These are phyloP conservation scores for Zymoseptoria ardabiliae DNA, from an alignment of 2,329 filamentous ascomycete genomes.

Conservation along the genomic window DNA sequence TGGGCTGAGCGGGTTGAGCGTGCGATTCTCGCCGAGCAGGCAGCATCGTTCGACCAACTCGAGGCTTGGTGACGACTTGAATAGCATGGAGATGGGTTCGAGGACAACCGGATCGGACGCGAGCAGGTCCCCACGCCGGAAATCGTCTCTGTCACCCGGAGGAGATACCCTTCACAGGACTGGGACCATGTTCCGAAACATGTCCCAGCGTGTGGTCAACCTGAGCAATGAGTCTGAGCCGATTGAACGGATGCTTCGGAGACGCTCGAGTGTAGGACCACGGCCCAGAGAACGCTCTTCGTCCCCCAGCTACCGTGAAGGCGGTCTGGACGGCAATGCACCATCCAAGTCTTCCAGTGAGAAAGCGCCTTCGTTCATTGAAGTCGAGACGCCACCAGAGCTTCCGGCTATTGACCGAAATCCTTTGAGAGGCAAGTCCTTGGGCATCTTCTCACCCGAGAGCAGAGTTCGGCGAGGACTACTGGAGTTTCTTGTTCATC, in stretches of 20 bases:
- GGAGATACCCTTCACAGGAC: slow-evolving; percentile 44
- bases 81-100: slow-evolving; percentile 53
- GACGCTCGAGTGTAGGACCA: slow-evolving; percentile 44
- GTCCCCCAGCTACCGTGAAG: not conserved
- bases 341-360: slow-evolving; percentile 25
- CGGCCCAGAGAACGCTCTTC: slow-evolving; percentile 1
- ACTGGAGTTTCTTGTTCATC: slow-evolving; percentile 78
- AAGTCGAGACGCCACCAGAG: slow-evolving; percentile 16
- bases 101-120: slow-evolving; percentile 33
- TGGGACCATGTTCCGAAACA: slow-evolving; percentile 52
- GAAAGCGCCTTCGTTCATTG: slow-evolving; percentile 27
- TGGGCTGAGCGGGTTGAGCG: slow-evolving; percentile 39
- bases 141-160: slow-evolving; percentile 41
- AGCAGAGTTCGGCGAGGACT: slow-evolving; percentile 66
- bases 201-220: slow-evolving; percentile 97
- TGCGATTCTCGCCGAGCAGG: slow-evolving; percentile 41
- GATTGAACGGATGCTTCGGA: slow-evolving; percentile 68
- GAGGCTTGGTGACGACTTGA: slow-evolving; percentile 54
- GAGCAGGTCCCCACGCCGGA: slow-evolving; percentile 43
- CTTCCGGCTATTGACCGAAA: slow-evolving; percentile 45
- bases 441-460: slow-evolving; percentile 76
- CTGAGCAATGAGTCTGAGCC: slow-evolving; percentile 87
- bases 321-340: slow-evolving; percentile 18
- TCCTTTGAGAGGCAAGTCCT: slow-evolving; percentile 75
- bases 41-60: slow-evolving; percentile 33